Conservation (phyloP, 106 monocot species). For the Triglochin maritima region DNA sequence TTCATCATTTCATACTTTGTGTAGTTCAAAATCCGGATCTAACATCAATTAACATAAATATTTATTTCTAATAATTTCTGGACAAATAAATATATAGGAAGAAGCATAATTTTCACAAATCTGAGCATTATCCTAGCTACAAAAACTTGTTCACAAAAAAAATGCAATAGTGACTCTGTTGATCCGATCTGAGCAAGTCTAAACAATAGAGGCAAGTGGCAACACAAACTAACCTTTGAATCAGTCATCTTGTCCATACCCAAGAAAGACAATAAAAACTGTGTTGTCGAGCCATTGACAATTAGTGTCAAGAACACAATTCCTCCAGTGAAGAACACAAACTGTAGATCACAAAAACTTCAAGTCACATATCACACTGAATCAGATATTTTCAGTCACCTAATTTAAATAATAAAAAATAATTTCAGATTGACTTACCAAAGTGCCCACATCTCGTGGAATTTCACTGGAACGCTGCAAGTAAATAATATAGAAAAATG, state of each 20-base stretch:
- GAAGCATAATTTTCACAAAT: no score
- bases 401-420: no score
- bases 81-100: no score
- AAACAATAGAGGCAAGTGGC: not conserved
- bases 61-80: no score
- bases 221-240: constrained; percentile 47
- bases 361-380: not conserved
- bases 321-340: constrained; percentile 98
- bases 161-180: no score
- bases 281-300: constrained; percentile 91
- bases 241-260: constrained; percentile 75
- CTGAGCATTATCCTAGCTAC: no score
- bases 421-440: constrained; percentile 37
- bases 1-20: constrained; percentile 67
- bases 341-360: constrained; percentile 33
- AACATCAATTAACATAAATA: not conserved
- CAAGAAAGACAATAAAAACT: constrained; percentile 61
- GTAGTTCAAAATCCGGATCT: constrained; percentile 62
- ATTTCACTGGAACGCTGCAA: constrained; percentile 67
- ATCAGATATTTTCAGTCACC: not conserved
- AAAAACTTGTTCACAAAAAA: no score
- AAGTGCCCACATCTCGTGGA: constrained; percentile 60
- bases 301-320: constrained; percentile 85
- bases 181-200: not conserved
- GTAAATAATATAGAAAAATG: not conserved